These are phyloP conservation scores for Botrytis elliptica DNA, from an alignment of 2,329 filamentous ascomycete genomes.

Conservation along the genomic window DNA sequence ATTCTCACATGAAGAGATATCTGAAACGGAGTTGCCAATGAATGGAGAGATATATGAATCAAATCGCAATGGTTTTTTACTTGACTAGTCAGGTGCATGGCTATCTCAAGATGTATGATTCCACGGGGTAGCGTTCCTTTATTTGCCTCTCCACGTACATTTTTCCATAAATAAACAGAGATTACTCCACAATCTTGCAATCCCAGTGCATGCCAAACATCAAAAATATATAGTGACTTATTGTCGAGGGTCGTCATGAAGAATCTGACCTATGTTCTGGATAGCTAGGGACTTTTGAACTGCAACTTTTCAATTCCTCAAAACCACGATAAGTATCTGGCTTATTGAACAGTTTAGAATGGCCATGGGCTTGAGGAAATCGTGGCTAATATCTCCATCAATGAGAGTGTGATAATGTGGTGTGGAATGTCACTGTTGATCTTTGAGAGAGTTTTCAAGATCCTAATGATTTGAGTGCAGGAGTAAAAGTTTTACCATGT, in stretches of 20 bases:
- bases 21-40: background rate
- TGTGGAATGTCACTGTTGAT: background rate
- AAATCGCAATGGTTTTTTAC: background rate
- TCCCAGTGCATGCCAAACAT: background rate
- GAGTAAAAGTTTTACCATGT: background rate
- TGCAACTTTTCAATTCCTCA: background rate
- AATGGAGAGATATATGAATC: background rate
- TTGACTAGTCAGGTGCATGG: background rate
- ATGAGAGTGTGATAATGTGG: background rate
- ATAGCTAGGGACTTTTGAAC: background rate
- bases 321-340: background rate
- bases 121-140: background rate
- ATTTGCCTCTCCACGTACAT: background rate
- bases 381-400: background rate
- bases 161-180: background rate
- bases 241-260: background rate
- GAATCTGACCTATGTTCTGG: background rate
- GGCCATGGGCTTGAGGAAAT: background rate
- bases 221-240: background rate
- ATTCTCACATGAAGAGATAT: background rate
- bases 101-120: background rate
- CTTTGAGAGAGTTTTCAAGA: background rate
- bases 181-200: background rate
- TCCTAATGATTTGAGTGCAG: background rate
- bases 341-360: background rate